These are phyloP conservation scores for Pseudopithomyces chartarum DNA, from an alignment of 2,329 filamentous ascomycete species.

Conservation along the genomic window DNA sequence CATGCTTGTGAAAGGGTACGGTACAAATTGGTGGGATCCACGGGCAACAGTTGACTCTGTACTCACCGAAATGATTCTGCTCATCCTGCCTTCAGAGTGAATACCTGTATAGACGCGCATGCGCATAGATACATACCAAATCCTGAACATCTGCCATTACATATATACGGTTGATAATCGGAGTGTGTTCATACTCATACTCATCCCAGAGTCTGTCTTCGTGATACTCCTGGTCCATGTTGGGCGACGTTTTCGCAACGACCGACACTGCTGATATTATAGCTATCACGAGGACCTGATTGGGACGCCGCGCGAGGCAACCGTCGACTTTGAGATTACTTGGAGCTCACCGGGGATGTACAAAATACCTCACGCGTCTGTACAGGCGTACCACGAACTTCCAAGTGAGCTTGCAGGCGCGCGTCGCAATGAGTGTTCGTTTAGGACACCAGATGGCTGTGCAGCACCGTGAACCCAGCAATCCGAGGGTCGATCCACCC, in stretches of 20 bases:
- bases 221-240: background rate
- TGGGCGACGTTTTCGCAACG: background rate
- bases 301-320: background rate
- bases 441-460: background rate
- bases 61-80: conserved; percentile 1
- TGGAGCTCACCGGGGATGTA: background rate
- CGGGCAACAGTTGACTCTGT: background rate
- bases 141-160: conserved; percentile 6
- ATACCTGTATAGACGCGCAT: background rate
- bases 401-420: background rate
- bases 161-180: background rate
- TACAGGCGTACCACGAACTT: too few species aligned
- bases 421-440: background rate
- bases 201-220: background rate
- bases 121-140: background rate
- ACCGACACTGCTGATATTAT: background rate
- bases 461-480: background rate
- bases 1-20: background rate
- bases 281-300: background rate
- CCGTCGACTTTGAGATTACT: background rate
- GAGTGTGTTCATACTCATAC: background rate
- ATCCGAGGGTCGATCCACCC: background rate
- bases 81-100: background rate
- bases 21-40: background rate
- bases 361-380: background rate